Conservation (phyloP, 371 early-diverging fungal species). For the Paraphysoderma sedebokerense region DNA sequence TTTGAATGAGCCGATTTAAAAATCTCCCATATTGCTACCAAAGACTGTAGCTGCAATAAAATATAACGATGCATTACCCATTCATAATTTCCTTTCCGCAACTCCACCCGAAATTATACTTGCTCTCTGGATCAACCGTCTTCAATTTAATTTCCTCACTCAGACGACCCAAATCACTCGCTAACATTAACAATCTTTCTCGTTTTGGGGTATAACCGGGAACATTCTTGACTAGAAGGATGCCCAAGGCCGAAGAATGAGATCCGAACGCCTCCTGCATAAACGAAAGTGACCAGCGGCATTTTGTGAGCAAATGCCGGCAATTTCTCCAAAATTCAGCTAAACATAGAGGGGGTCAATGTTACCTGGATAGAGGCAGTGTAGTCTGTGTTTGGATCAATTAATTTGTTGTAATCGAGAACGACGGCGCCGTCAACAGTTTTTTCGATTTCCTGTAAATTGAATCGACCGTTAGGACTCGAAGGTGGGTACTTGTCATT, state of each 20-base stretch:
- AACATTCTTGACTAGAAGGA: constrained; percentile 27
- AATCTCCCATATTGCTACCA: no score
- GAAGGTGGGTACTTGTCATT: no score
- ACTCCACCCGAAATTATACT: constrained; percentile 36
- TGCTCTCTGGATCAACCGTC: constrained; percentile 21
- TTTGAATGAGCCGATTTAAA: no score
- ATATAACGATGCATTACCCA: no score
- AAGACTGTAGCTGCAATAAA: no score
- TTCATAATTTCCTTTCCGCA: constrained; percentile 44
- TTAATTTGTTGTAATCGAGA: not conserved
- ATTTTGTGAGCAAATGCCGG: not conserved
- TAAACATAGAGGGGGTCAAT: not conserved
- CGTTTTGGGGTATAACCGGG: constrained; percentile 21
- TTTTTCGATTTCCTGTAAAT: no score
- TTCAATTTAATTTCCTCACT: constrained; percentile 18
- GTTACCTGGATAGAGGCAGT: not conserved
- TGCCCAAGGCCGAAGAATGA: constrained; percentile 19
- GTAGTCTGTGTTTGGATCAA: not conserved
- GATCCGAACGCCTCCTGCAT: constrained; percentile 24
- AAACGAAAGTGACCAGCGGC: not conserved
- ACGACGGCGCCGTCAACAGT: not conserved
- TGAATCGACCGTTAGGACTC: no score
- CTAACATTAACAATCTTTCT: constrained; percentile 20
- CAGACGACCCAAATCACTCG: constrained; percentile 28
- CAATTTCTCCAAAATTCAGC: not conserved